Evolutionary conservation across 768 basidiomycete genomes (phyloP).

Genomic region (Dacryopinax primogenitus): DNA sequence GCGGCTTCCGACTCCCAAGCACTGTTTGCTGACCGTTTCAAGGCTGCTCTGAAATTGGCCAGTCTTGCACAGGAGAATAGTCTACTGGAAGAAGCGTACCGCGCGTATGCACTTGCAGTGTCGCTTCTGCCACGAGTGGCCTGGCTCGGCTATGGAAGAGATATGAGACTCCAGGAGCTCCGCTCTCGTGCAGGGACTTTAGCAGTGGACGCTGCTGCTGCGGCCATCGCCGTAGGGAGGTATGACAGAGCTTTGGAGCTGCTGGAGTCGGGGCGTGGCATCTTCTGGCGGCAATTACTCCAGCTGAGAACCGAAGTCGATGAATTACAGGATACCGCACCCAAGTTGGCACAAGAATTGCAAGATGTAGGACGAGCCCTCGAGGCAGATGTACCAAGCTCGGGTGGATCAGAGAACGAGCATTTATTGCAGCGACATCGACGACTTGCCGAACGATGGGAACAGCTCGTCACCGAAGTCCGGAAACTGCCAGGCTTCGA

Average conservation of each 20-base stretch:
- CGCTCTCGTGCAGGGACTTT: conserved; percentile 12
- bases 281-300: conserved; percentile 27
- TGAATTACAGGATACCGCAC: conserved; percentile 15
- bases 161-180: background rate
- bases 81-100: background rate
- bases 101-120: background rate
- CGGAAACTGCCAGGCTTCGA: conserved; percentile 4
- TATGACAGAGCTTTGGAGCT: conserved; percentile 24
- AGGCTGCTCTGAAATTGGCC: background rate
- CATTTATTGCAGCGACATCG: background rate
- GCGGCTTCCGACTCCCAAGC: background rate
- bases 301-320: conserved; percentile 18
- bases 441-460: conserved; percentile 8
- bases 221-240: conserved; percentile 21
- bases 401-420: background rate
- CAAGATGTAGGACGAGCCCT: background rate
- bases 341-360: conserved; percentile 20
- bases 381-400: background rate
- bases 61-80: background rate
- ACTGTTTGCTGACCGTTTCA: background rate
- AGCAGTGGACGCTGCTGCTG: conserved; percentile 23
- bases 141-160: background rate
- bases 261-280: conserved; percentile 26
- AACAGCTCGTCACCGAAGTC: conserved; percentile 7
- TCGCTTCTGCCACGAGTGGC: background rate